Evolutionary conservation across 2,329 filamentous ascomycete species (phyloP).

Genomic region (Fusarium mexicanum): DNA sequence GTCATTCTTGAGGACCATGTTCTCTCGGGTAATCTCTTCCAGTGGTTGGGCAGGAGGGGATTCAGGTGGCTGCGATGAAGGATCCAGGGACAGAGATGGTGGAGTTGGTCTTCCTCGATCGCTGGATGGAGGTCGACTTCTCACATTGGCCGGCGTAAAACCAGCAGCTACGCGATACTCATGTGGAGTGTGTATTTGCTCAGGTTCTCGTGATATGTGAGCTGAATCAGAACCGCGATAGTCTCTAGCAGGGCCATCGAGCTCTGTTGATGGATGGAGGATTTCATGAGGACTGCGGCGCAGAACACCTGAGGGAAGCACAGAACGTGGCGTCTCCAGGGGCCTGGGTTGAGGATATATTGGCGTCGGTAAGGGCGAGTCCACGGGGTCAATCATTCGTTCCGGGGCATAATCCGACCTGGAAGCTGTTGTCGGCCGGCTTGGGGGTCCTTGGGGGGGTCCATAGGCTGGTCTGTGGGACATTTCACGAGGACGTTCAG

Average conservation of each 20-base stretch:
- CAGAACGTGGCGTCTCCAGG: constrained; percentile 19
- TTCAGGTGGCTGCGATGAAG: constrained; percentile 41
- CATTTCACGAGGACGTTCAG: constrained; percentile 5
- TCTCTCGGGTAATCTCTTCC: constrained; percentile 56
- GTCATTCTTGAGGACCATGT: constrained; percentile 58
- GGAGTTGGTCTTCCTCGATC: constrained; percentile 44
- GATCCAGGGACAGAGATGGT: constrained; percentile 39
- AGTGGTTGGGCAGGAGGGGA: constrained; percentile 4
- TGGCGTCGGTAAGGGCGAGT: constrained; percentile 9
- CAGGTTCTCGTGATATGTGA: constrained; percentile 31
- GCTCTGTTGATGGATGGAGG: constrained; percentile 36
- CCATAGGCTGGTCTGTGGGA: background rate
- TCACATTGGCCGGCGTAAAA: constrained; percentile 47
- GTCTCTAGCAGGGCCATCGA: constrained; percentile 29
- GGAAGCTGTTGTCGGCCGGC: constrained; percentile 9
- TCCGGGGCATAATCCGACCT: constrained; percentile 29
- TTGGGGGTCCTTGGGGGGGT: background rate
- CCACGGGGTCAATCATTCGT: constrained; percentile 29
- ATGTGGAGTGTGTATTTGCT: constrained; percentile 42
- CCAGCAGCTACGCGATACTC: constrained; percentile 42
- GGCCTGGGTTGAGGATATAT: constrained; percentile 12
- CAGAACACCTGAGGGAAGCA: constrained; percentile 23
- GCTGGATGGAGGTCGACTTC: constrained; percentile 42
- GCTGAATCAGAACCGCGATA: constrained; percentile 14
- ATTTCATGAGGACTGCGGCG: constrained; percentile 24